A percentile compares a stretch with the other conserved stretches of the same genome.
phyloP scores from a whole-genome alignment of 345 rosid species.

The Hypericum androsaemum region DNA sequence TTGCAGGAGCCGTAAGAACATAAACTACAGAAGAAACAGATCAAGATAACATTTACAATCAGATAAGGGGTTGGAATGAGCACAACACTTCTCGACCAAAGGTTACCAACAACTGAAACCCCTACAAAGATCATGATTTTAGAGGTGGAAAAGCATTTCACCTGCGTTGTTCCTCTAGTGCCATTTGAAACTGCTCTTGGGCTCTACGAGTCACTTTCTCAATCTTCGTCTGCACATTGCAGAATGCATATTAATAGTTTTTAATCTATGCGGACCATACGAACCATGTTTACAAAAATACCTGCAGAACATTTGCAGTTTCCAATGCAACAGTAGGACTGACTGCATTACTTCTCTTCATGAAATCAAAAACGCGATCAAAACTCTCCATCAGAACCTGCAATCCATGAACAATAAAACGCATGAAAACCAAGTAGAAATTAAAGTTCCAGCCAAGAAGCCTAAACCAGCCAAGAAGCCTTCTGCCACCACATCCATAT shows the following conservation, averaged over 20 bases:
- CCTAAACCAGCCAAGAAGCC: too few relatives aligned
- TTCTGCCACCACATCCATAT: too few relatives aligned
- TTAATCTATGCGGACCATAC: not conserved
- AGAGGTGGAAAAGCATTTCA: constrained; percentile 14
- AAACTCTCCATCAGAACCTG: constrained; percentile 88
- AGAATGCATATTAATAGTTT: constrained; percentile 13
- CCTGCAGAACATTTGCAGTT: constrained; percentile 98
- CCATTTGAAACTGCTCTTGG: constrained; percentile 94
- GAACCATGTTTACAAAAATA: constrained; percentile 27
- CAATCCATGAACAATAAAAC: constrained; percentile 15
- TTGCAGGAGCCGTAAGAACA: too few relatives aligned
- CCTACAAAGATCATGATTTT: constrained; percentile 2
- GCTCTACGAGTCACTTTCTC: constrained; percentile 97
- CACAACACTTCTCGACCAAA: too few relatives aligned
- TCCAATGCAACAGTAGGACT: constrained; percentile 91
- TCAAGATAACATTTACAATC: too few relatives aligned
- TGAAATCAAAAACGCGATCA: constrained; percentile 79
- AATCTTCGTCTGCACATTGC: constrained; percentile 55
- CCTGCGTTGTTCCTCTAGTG: constrained; percentile 95
- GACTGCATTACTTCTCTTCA: constrained; percentile 89
- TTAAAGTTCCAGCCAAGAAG: not conserved
- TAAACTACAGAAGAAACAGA: too few relatives aligned
- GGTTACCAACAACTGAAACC: not conserved
- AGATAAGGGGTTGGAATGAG: too few relatives aligned
- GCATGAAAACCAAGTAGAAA: constrained; percentile 6